These are phyloP conservation scores for Rhodocollybia butyracea DNA, from an alignment of 768 basidiomycete genomes.

Conservation along the genomic window DNA sequence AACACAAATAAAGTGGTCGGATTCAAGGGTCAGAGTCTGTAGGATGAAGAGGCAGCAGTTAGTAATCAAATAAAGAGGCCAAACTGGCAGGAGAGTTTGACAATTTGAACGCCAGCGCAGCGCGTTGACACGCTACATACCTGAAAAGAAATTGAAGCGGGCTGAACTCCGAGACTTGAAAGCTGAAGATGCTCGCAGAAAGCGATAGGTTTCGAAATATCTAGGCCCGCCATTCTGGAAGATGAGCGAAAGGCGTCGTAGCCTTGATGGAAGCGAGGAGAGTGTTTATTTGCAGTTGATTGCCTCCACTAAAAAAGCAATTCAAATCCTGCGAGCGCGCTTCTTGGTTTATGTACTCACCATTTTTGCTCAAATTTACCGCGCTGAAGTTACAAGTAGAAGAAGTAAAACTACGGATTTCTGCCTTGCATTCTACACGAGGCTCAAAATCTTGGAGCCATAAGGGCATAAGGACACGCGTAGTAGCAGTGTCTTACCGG, in stretches of 20 bases:
- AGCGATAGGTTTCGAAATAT: conserved; percentile 73
- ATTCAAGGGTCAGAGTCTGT: conserved; percentile 91
- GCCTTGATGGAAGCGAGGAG: conserved; percentile 1
- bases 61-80: background rate
- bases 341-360: conserved; percentile 1
- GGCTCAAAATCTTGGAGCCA: no score
- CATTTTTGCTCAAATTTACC: background rate
- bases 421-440: conserved; percentile 3
- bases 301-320: background rate
- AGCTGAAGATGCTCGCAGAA: conserved; percentile 93
- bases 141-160: conserved; percentile 96
- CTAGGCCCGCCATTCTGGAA: conserved; percentile 41
- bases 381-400: background rate
- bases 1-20: conserved; percentile 97
- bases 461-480: no score
- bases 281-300: background rate
- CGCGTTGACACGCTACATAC: conserved; percentile 51
- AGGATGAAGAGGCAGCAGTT: conserved; percentile 3
- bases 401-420: background rate
- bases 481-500: no score
- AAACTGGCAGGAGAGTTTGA: conserved; percentile 7
- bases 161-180: conserved; percentile 93
- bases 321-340: background rate
- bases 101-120: conserved; percentile 24
- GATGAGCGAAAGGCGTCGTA: conserved; percentile 4